Evolutionary conservation across 2,329 filamentous ascomycete genomes (phyloP).

Genomic region (Fusarium austroafricanum): DNA sequence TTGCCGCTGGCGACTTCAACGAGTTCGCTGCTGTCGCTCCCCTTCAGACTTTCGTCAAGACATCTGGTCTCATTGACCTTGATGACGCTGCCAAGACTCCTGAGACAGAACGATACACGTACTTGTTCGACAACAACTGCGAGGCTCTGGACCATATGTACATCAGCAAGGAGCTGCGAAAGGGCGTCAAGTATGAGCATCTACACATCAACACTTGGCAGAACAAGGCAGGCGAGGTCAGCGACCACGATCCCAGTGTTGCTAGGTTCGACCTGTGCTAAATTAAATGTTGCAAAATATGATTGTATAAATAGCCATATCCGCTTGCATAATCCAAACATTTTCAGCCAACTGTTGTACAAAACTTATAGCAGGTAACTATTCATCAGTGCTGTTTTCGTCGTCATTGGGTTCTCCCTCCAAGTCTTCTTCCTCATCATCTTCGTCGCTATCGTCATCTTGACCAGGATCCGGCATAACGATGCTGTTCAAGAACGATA

Average conservation of each 20-base stretch:
- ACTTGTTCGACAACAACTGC: slow-evolving; percentile 75
- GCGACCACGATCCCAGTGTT: slow-evolving; percentile 77
- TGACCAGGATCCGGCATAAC: slow-evolving; percentile 75
- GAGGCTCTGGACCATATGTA: slow-evolving; percentile 79
- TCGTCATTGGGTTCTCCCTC: slow-evolving; percentile 13
- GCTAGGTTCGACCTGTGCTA: slow-evolving; percentile 71
- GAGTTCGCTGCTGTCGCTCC: slow-evolving; percentile 75
- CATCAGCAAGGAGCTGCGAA: slow-evolving; percentile 65
- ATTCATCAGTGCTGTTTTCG: slow-evolving; percentile 24
- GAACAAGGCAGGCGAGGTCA: slow-evolving; percentile 64
- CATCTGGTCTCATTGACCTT: slow-evolving; percentile 69
- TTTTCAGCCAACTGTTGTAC: neutral
- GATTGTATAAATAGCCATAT: slow-evolving; percentile 13
- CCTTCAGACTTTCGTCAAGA: slow-evolving; percentile 62
- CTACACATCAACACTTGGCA: slow-evolving; percentile 79
- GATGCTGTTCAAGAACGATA: slow-evolving; percentile 77
- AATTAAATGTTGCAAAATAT: neutral
- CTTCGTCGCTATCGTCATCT: slow-evolving; percentile 57
- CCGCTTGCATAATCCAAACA: slow-evolving; percentile 4
- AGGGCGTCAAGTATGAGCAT: slow-evolving; percentile 68
- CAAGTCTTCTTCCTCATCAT: slow-evolving; percentile 47
- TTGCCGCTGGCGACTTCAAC: slow-evolving; percentile 77
- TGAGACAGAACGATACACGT: slow-evolving; percentile 73
- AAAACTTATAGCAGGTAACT: neutral
- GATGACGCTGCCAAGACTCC: slow-evolving; percentile 68